A percentile compares a stretch with the other conserved stretches of the same genome.
Evolutionary conservation across 2,329 filamentous ascomycete genomes (phyloP).

Genomic region (Aureobasidium pullulans): DNA sequence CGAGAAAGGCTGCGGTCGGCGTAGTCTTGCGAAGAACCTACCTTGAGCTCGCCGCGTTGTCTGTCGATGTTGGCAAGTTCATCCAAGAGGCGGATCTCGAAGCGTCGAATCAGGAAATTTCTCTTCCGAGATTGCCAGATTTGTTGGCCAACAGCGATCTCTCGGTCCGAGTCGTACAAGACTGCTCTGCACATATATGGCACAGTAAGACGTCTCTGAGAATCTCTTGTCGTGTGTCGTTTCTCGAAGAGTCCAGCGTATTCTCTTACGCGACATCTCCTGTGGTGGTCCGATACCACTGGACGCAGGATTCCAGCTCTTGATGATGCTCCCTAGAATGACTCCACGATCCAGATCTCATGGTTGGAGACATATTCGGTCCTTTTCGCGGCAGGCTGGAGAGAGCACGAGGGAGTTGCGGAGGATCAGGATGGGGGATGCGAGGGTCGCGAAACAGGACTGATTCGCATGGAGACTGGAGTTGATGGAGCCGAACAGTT

Average conservation of each 20-base stretch:
- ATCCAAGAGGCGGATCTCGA: no score
- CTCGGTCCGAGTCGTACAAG: neutral
- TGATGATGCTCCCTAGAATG: neutral
- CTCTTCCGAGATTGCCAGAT: neutral
- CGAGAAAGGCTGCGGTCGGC: no score
- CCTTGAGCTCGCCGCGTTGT: no score
- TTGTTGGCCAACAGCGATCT: neutral
- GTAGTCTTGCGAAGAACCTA: no score
- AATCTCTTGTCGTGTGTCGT: neutral
- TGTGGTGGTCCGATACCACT: neutral
- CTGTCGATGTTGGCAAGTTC: no score
- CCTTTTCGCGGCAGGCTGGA: neutral
- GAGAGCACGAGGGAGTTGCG: neutral
- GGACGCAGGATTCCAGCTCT: neutral
- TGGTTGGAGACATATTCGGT: neutral
- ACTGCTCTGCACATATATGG: neutral
- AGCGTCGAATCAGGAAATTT: neutral
- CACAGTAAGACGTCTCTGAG: neutral
- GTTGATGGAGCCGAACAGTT: slow-evolving; percentile 1
- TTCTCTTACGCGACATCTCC: neutral
- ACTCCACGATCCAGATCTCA: neutral
- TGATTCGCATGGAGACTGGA: neutral
- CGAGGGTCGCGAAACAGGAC: neutral
- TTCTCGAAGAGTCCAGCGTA: neutral
- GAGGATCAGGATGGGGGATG: neutral